Base-by-base conservation (phyloP, 108 stramenopile genomes). In the Pseudonitzschia multiseries region DNA sequence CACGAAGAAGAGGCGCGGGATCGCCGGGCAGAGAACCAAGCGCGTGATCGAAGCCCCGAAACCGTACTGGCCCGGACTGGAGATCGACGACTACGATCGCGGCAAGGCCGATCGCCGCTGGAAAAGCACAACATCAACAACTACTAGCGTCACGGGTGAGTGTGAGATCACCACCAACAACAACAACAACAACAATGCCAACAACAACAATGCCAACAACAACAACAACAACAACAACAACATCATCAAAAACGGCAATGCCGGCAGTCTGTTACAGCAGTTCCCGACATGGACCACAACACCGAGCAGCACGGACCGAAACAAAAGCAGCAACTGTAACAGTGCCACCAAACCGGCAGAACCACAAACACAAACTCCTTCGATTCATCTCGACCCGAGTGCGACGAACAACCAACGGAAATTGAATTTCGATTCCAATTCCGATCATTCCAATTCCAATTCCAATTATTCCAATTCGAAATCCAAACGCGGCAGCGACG, bases 21-120 rank as follows among this genome's bases (percentile, higher is more conserved):
- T 31, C 26, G 57, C 57, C 27, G 29, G 57, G 9, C 24, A 26
- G 27, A 22, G 57, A 59, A 59, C 57, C 29, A 26, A 22, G 24
- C 17, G 50, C 20, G 10, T 9, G 50, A 26, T 9, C 8, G 57
- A 31, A 27, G 8, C 57, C 24, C 53, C 53, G 22, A 59, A 59
- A 31, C 28, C 57, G 10, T 59, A 59, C 14, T 59, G 57, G 57
- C 57, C 57, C 26, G 57, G 57, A 15, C 57, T 59, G 9, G 57
- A 59, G 26, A 59, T 59, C 29, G 57, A 59, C 57, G 57, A 59
- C 21, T 22, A 59, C 57, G 57, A 59, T 26, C 21, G 29, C 8
- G 26, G 27, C 26, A 26, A 22, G 21, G 29, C 57, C 50, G 26
- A 59, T 4, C 57, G 2, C 4, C 36, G 36, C 36, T n/a, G n/a